Evolutionary conservation across 2,329 filamentous ascomycete species (phyloP).

Genomic region (Parastagonospora avenae): DNA sequence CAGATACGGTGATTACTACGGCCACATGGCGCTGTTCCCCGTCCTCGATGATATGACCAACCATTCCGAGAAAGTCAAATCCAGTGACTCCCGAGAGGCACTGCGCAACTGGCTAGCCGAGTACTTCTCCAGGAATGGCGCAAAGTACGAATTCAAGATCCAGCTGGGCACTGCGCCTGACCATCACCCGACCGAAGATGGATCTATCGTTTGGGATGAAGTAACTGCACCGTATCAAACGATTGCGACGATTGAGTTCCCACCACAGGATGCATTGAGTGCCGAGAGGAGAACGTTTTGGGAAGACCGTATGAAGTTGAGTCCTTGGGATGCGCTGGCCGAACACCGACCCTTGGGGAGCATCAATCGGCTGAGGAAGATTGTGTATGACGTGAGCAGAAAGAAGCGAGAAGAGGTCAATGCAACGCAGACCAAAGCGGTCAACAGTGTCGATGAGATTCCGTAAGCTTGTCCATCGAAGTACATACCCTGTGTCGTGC

Average conservation of each 20-base stretch:
- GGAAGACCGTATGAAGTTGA: constrained; percentile 38
- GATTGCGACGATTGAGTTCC: constrained; percentile 31
- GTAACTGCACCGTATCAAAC: constrained; percentile 37
- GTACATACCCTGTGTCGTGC: too few relatives aligned
- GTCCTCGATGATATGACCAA: constrained; percentile 24
- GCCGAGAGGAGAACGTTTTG: constrained; percentile 31
- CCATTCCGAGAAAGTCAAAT: constrained; percentile 23
- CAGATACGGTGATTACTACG: constrained; percentile 35
- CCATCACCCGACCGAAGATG: constrained; percentile 39
- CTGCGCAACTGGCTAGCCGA: constrained; percentile 34
- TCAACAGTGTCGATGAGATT: constrained; percentile 28
- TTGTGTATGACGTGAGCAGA: constrained; percentile 34
- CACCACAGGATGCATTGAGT: constrained; percentile 30
- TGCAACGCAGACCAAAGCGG: constrained; percentile 10
- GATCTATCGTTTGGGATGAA: constrained; percentile 38
- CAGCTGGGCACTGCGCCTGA: constrained; percentile 35
- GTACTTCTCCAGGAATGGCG: constrained; percentile 21
- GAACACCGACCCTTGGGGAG: constrained; percentile 34
- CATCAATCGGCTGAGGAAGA: constrained; percentile 35
- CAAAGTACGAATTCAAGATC: constrained; percentile 39
- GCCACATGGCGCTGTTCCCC: constrained; percentile 36
- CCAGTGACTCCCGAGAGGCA: constrained; percentile 23
- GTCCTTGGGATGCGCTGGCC: constrained; percentile 31
- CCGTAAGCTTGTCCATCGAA: constrained; percentile 5
- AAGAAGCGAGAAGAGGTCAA: constrained; percentile 30